Conservation (phyloP, 805 yeast species). For the Kodamaea hsintzibuensis region DNA sequence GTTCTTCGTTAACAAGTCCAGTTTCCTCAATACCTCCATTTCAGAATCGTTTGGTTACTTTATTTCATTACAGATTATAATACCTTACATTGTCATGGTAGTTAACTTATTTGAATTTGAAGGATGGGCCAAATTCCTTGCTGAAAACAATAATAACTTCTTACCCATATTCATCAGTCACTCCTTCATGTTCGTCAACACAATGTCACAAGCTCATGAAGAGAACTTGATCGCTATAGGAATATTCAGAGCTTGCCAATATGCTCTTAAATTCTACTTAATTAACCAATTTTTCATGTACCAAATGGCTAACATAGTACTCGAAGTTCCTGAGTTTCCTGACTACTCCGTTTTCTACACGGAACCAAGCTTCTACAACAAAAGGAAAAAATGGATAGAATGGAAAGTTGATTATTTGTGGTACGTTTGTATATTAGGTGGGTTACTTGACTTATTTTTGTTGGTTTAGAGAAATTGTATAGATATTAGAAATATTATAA, state of each 20-base stretch:
- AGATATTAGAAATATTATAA: too few species aligned
- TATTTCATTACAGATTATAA: slow-evolving; percentile 19
- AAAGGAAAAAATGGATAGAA: background rate
- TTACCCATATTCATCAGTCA: slow-evolving; percentile 37
- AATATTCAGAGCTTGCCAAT: slow-evolving; percentile 22
- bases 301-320: slow-evolving; percentile 23
- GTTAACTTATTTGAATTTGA: slow-evolving; percentile 14
- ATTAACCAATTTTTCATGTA: slow-evolving; percentile 33
- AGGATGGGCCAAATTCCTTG: slow-evolving; percentile 13
- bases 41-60: slow-evolving; percentile 14
- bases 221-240: slow-evolving; percentile 4
- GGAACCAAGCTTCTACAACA: background rate
- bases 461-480: background rate
- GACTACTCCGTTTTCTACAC: background rate
- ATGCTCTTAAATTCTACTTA: slow-evolving; percentile 34
- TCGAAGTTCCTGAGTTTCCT: background rate
- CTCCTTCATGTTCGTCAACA: slow-evolving; percentile 30
- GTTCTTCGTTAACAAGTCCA: slow-evolving; percentile 10
- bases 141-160: slow-evolving; percentile 33
- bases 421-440: background rate
- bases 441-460: background rate
- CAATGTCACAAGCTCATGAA: background rate
- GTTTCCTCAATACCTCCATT: slow-evolving; percentile 11
- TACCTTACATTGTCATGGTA: slow-evolving; percentile 22
- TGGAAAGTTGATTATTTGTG: background rate